Evolutionary conservation across 2,329 filamentous ascomycete genomes (phyloP).

Genomic region (Penicillium sp.): DNA sequence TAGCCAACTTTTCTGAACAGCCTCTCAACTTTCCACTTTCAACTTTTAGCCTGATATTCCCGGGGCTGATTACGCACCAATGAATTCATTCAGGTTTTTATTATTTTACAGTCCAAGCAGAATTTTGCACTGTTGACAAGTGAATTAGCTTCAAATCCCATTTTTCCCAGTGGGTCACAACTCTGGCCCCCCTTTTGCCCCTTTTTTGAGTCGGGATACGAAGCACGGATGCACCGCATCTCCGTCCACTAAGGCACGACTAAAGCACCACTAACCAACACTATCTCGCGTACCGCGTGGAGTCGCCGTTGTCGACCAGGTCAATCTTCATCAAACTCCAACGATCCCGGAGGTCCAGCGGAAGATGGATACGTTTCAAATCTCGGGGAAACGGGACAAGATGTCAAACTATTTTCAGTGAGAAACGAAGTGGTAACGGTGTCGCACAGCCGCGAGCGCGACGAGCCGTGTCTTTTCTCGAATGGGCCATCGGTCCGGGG

Average conservation of each 20-base stretch:
- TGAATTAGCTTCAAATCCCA: not conserved
- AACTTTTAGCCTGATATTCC: not conserved
- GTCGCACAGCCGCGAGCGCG: not conserved
- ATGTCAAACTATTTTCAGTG: not conserved
- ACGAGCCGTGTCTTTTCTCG: not conserved
- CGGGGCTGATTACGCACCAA: conserved; percentile 5
- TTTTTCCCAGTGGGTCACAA: not conserved
- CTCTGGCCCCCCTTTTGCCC: conserved; percentile 6
- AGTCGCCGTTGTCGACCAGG: not conserved
- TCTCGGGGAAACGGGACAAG: conserved; percentile 4
- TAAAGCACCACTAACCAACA: not conserved
- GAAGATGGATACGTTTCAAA: not conserved
- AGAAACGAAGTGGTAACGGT: not conserved
- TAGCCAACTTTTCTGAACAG: too few relatives aligned
- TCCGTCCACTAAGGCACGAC: not conserved
- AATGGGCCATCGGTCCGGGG: conserved; percentile 7
- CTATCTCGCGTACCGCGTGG: not conserved
- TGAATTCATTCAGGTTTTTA: not conserved
- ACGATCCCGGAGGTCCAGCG: not conserved
- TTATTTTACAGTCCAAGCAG: not conserved
- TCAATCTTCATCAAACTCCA: conserved; percentile 12
- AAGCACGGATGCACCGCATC: conserved; percentile 8
- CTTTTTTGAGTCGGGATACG: conserved; percentile 12
- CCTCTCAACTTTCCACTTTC: too few relatives aligned
- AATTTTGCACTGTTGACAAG: not conserved